Conservation (phyloP, 805 yeast species). For the Ogataea saltuana region DNA sequence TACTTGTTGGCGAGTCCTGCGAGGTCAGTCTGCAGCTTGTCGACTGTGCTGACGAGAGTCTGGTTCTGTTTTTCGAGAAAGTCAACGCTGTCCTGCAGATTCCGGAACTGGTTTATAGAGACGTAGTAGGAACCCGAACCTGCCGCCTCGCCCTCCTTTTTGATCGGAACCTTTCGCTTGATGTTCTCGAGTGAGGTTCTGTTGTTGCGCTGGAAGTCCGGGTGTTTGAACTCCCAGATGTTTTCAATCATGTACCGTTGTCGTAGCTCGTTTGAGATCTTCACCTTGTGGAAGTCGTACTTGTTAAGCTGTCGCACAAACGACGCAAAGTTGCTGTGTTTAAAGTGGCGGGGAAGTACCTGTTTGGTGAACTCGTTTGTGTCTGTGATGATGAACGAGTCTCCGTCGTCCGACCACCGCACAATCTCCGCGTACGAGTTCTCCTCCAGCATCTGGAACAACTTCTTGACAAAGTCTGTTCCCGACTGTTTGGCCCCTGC, state of each 20-base stretch:
- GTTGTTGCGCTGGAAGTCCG: conserved; percentile 77
- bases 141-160: conserved; percentile 27
- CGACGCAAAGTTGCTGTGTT: conserved; percentile 91
- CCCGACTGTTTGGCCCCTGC: conserved; percentile 13
- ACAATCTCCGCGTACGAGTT: conserved; percentile 75
- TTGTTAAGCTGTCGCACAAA: conserved; percentile 95
- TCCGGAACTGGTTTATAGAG: conserved; percentile 27
- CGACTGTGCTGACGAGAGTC: conserved; percentile 35
- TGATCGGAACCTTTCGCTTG: conserved; percentile 72
- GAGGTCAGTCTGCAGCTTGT: conserved; percentile 37
- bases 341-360: conserved; percentile 88
- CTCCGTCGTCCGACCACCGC: conserved; percentile 84
- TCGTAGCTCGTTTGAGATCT: conserved; percentile 62
- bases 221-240: conserved; percentile 91
- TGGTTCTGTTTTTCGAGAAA: conserved; percentile 33
- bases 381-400: conserved; percentile 84
- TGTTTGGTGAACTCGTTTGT: conserved; percentile 88
- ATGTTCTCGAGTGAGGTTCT: conserved; percentile 81
- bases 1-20: conserved; percentile 54
- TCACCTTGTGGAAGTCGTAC: conserved; percentile 96
- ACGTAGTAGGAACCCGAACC: conserved; percentile 16
- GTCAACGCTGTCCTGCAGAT: conserved; percentile 32
- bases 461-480: conserved; percentile 70
- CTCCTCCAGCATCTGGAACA: conserved; percentile 82
- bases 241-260: conserved; percentile 66